These are phyloP conservation scores for Pezicula neosporulosa DNA, from an alignment of 2,329 filamentous ascomycete species.

Conservation along the genomic window DNA sequence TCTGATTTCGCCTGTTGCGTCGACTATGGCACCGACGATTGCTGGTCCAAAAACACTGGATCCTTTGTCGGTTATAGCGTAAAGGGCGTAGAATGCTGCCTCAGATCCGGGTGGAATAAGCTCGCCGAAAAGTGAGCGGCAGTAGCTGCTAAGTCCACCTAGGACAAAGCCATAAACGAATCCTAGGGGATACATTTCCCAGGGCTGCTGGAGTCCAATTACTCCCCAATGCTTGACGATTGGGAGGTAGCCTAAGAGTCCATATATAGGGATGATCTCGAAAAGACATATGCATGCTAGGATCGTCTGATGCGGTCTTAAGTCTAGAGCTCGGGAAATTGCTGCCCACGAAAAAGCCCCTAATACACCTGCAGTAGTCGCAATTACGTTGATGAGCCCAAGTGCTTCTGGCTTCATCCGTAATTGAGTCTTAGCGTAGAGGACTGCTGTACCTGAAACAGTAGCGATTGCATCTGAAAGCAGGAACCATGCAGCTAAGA, in stretches of 20 bases:
- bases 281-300: constrained; percentile 88
- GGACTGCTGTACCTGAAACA: constrained; percentile 87
- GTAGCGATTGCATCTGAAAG: constrained; percentile 93
- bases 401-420: constrained; percentile 86
- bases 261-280: constrained; percentile 89
- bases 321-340: constrained; percentile 64
- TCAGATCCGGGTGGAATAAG: constrained; percentile 92
- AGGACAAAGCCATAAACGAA: constrained; percentile 91
- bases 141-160: constrained; percentile 89
- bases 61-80: constrained; percentile 96
- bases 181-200: constrained; percentile 95
- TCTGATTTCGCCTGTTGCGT: constrained; percentile 74
- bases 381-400: constrained; percentile 91
- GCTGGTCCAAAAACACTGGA: constrained; percentile 91
- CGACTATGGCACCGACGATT: constrained; percentile 90
- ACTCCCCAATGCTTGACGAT: constrained; percentile 71
- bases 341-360: constrained; percentile 89
- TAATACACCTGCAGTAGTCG: constrained; percentile 76
- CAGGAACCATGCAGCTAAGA: constrained; percentile 89
- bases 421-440: constrained; percentile 92
- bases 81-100: constrained; percentile 93
- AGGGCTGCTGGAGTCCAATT: constrained; percentile 84
- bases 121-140: constrained; percentile 87
- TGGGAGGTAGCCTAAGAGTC: constrained; percentile 82
- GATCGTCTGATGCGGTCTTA: constrained; percentile 83